Base-by-base conservation (phyloP, 148 eudicot genomes). In the Cornus kousa region DNA sequence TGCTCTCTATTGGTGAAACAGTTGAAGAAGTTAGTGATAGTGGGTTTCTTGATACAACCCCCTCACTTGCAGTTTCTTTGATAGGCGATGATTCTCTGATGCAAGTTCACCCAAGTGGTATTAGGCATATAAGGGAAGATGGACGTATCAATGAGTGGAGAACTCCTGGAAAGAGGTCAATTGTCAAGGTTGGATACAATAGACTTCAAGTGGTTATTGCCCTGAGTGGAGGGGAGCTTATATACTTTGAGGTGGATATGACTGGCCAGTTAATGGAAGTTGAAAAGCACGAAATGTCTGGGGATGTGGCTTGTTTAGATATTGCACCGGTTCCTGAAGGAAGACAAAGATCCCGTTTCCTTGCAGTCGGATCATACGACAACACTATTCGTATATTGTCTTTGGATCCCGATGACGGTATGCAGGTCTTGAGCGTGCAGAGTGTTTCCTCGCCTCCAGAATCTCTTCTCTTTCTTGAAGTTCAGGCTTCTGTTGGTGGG, bases 321-420 rank as follows among this genome's bases (percentile, higher is more conserved):
- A 96, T 94, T 80, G 99, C 99, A 37, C 97, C 99, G 22, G 98
- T 97, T 68, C 99, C 99, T 46, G 99, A 93, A 88, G 99, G 99
- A 75, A 85, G 98, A 74, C 95, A 86, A 77, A 88, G 98, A 50
- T 96, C 99, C 11, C 98, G 98, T 35, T 94, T 97, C 79, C 92
- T 97, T 74, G 98, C 99, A 33, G 99, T 94, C 80, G 99, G 98
- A 60, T 94, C 99, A 8, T 97, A 89, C 83, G 99, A 96, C 84
- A 94, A 91, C 24, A 92, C 98, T 72, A 92, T 97, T n/a, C 92
- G 99, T 76, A 92, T 97, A 65, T 85, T 97, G 40, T 97, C 98
- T 6, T 77, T 94, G 71, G 99, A 97, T 77, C 99, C 97, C 2
- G 99, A 96, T 87, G 99, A 97, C 67, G 88, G 93, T 81, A 97